These are phyloP conservation scores for Chamaenerion angustifolium DNA, from an alignment of 345 rosid species.

Conservation along the genomic window DNA sequence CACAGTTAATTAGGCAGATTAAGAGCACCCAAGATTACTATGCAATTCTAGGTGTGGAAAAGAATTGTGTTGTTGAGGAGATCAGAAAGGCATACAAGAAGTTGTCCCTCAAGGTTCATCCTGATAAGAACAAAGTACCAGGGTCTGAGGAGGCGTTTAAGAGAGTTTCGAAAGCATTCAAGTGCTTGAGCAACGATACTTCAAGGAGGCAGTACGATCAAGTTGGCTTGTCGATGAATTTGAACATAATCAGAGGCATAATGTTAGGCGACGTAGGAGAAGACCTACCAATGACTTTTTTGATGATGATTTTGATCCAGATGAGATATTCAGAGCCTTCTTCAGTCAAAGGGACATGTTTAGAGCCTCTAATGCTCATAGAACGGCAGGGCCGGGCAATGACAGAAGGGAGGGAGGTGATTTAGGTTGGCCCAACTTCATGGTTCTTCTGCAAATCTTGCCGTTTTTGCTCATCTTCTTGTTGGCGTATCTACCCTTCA, in stretches of 20 bases:
- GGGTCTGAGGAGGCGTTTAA: conserved; percentile 90
- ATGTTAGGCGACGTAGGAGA: conserved; percentile 52
- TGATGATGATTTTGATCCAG: conserved; percentile 56
- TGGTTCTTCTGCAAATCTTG: conserved; percentile 50
- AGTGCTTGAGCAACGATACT: conserved; percentile 56
- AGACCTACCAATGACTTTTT: conserved; percentile 27
- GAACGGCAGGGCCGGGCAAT: conserved; percentile 28
- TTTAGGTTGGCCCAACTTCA: conserved; percentile 33
- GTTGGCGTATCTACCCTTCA: conserved; percentile 61
- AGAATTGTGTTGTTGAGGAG: conserved; percentile 52
- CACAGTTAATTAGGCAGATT: conserved; percentile 41
- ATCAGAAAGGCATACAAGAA: conserved; percentile 74
- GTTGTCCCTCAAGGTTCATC: conserved; percentile 83
- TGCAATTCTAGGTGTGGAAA: conserved; percentile 58
- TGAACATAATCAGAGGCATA: conserved; percentile 34
- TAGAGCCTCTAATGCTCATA: conserved; percentile 30
- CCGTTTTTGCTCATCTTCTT: conserved; percentile 60
- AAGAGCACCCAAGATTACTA: conserved; percentile 51
- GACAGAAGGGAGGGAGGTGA: conserved; percentile 32
- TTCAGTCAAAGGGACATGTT: conserved; percentile 46
- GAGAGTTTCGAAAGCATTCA: conserved; percentile 60
- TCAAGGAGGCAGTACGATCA: conserved; percentile 73
- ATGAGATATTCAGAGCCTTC: conserved; percentile 68
- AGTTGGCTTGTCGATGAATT: conserved; percentile 52
- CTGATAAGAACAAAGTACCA: conserved; percentile 87